Base-by-base conservation (phyloP, 2,329 filamentous ascomycete genomes). In the Nannizziopsis barbatae region DNA sequence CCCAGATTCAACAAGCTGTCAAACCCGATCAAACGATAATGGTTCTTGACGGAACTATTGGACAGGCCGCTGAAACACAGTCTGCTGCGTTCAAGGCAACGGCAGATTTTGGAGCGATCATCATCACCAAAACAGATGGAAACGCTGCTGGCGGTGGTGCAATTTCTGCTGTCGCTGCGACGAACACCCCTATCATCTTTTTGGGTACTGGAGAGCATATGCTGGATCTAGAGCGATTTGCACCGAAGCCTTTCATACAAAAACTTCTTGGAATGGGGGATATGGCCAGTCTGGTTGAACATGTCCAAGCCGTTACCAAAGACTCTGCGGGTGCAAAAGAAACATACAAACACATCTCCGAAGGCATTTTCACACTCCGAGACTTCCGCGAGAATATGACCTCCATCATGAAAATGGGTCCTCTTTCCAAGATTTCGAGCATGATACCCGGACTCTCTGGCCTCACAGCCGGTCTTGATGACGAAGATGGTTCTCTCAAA, bases 321-420 rank as follows among this genome's bases (percentile, higher is more conserved):
- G 89, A 96, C 66, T 92, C 95, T 1, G 67, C 66, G 1, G 62
- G 63, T n/a, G 67, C 69, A 57, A 96, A 98, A 69, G 90, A 96
- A 60, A 96, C 92, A 2, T 95, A 98, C 76, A 98, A 98, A 73
- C 90, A 98, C 71, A 93, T 98, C 56, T 84, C 87, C 5, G 90
- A 95, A 61, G 92, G 92, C 49, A 89, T 95, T 54, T 98, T 96
- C 67, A 95, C 92, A 0, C 78, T 98, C 31, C 84, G 92, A 48
- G 92, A 98, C 64, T 76, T 98, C 56, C 81, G 92, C 15, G 92
- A 98, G 64, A 93, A 98, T 63, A 80, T 98, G 10, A 84, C 84
- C 50, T 96, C 96, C 61, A 95, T 98, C 62, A 95, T 96, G 88
- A 98, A 98, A 72, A 96, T 98, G 92, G 92, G 92, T 0, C 92